These are phyloP conservation scores for Didymella segeticola DNA, from an alignment of 2,329 filamentous ascomycete species.

Conservation along the genomic window DNA sequence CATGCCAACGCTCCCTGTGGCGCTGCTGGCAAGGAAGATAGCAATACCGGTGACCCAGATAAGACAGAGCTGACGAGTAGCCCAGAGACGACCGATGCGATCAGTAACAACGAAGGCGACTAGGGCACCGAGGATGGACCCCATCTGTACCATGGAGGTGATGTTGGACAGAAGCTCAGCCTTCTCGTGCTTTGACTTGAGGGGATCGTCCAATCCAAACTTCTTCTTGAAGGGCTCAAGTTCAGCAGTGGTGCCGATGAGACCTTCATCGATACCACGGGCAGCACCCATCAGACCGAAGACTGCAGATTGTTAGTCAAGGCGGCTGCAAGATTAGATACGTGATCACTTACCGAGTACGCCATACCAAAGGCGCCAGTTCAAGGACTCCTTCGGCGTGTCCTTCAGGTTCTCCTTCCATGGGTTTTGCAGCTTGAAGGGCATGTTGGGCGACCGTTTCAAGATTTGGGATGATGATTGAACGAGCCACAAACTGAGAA, in stretches of 20 bases:
- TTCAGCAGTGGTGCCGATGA: conserved; percentile 71
- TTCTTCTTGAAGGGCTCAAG: conserved; percentile 45
- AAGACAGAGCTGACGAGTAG: conserved; percentile 51
- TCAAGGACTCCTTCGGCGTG: conserved; percentile 74
- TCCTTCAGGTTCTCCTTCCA: conserved; percentile 60
- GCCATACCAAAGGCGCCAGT: conserved; percentile 80
- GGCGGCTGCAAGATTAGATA: neutral
- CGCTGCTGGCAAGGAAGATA: conserved; percentile 49
- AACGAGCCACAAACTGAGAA: conserved; percentile 15
- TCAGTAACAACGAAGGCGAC: conserved; percentile 62
- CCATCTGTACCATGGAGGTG: conserved; percentile 81
- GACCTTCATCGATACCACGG: conserved; percentile 79
- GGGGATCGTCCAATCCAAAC: conserved; percentile 45
- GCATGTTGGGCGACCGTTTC: conserved; percentile 34
- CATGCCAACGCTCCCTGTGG: conserved; percentile 50
- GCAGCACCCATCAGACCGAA: conserved; percentile 80
- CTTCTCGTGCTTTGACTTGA: conserved; percentile 36
- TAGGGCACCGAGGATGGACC: conserved; percentile 74
- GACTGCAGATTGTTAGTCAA: conserved; percentile 31
- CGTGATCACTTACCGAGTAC: conserved; percentile 57
- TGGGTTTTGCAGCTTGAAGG: conserved; percentile 35
- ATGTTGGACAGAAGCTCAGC: conserved; percentile 65
- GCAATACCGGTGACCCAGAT: conserved; percentile 52
- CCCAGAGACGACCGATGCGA: conserved; percentile 52
- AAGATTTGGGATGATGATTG: neutral